Base-by-base conservation (phyloP, 176 grass and related monocot species). In the Phragmites australis region DNA sequence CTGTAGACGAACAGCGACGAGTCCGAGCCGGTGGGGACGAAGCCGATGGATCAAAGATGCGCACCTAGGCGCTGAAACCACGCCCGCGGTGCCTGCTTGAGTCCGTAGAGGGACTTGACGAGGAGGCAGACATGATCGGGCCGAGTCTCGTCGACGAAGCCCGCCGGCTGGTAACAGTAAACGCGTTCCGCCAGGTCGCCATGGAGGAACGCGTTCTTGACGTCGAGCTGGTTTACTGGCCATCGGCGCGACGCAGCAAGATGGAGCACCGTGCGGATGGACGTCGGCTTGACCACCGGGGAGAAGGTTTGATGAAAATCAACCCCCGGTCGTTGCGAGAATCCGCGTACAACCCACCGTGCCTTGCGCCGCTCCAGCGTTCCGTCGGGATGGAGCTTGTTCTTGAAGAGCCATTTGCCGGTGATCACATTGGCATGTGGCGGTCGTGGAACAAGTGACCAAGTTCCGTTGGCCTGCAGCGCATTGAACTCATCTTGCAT, bases 121-220 rank as follows among this genome's bases (percentile, higher is more conserved):
- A 72, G 37, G 2, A 49, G 16, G 3, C 65, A 79, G 0, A 72
- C 13, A 40, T 79, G 23, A 0, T 39, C 37, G 1, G 51, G 46
- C 7, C 5, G 14, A 1, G 1, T 0, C 1, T 18, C 0, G 3
- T 85, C 51, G 21, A 25, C 7, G 11, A 86, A 86, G 0, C 66
- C 43, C 0, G 43, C 9, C 0, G 83, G 63, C n/a, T 86, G 83
- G 0, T 16, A 1, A 3, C 70, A 70, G 14, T 15, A 81, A 0
- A 80, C 67, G 1, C 8, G 0, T 46, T 78, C 75, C 1, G 3
- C 13, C 0, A 81, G 21, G 1, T n/a, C 9, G 1, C 32, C 54
- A 13, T 81, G 65, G 0, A 84, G 21, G 11, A 84, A 84, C 0
- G 58, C 59, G 42, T 76, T 84, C 0, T 21, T 18, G 9, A 76